Conservation (phyloP, 306 rosid genomes). For the Castanea crenata region DNA sequence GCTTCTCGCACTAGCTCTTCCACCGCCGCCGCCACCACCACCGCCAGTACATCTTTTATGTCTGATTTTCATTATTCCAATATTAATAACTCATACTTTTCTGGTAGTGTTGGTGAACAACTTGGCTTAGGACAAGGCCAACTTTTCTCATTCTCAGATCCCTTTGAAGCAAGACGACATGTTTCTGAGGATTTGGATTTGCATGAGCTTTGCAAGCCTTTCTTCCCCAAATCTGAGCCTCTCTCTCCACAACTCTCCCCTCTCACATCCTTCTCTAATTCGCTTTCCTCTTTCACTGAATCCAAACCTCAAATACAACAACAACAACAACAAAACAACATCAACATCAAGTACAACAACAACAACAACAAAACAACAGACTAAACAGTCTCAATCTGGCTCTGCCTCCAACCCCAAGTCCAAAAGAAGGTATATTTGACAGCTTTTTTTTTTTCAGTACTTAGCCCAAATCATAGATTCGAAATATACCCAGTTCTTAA, state of each 20-base stretch:
- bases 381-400: constrained; percentile 37
- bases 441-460: not conserved
- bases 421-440: constrained; percentile 64
- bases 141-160: constrained; percentile 43
- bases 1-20: constrained; percentile 25
- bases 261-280: constrained; percentile 26
- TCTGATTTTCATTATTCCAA: constrained; percentile 19
- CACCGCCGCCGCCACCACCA: not conserved
- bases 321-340: constrained; percentile 36
- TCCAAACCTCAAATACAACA: constrained; percentile 35
- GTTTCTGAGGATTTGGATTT: constrained; percentile 62
- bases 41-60: constrained; percentile 8
- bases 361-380: constrained; percentile 19
- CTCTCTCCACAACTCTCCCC: constrained; percentile 25
- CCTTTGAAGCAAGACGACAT: constrained; percentile 32
- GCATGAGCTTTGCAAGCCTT: constrained; percentile 90
- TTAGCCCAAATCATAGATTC: constrained; percentile 2
- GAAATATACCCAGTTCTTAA: constrained; percentile 13
- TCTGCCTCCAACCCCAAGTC: constrained; percentile 55
- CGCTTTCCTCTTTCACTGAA: constrained; percentile 17
- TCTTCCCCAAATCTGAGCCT: constrained; percentile 57
- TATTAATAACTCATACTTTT: not conserved
- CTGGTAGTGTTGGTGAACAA: constrained; percentile 27
- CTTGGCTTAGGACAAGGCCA: constrained; percentile 2
- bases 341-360: constrained; percentile 21